Base-by-base conservation (phyloP, 441 rosid genomes). In the Eutrema salsugineum region DNA sequence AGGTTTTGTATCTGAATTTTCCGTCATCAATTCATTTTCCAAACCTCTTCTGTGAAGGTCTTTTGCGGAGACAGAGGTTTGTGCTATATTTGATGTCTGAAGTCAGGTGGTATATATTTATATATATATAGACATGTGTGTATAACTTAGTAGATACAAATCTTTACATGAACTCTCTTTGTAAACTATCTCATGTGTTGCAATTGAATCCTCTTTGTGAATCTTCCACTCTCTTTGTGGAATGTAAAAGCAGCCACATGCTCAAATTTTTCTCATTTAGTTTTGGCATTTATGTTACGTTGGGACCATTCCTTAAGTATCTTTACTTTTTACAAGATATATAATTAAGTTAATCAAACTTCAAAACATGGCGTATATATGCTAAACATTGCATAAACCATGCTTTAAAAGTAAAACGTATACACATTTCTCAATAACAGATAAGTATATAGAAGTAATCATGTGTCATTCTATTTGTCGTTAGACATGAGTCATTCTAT, bases 71-170 rank as follows among this genome's bases (percentile, higher is more conserved):
- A 53, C 64, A 54, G 48, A 54, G 39, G 20, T 8, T 67, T 50
- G 38, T 66, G 57, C 44, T 75, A 30, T 30, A 55, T 63, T 55
- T 68, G 64, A 51, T 68, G 73, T 35, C 44, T 19, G 1, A 36
- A 67, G 35, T 33, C 66, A 66, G 15, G 15, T 59, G 16, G 24
- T 54, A 39, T 46, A 53, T 63, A 35, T 20, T 24, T 40, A 24
- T 54, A 39, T 46, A 53, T 63, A 35, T 20, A 35, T 40, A 24
- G 27, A 42, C 59, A 46, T 55, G 39, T 58, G 48, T 76, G 66
- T 76, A 63, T 75, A 62, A 66, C 11, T 68, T 47, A 76, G 71
- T 62, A 42, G 58, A 68, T 14, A 61, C 73, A 75, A 36, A 44
- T 68, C 43, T 44, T 36, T 75, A 36, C 28, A n/a, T 61, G 74